These are phyloP conservation scores for Fusarium begoniae DNA, from an alignment of 2,329 filamentous ascomycete species.

Conservation along the genomic window DNA sequence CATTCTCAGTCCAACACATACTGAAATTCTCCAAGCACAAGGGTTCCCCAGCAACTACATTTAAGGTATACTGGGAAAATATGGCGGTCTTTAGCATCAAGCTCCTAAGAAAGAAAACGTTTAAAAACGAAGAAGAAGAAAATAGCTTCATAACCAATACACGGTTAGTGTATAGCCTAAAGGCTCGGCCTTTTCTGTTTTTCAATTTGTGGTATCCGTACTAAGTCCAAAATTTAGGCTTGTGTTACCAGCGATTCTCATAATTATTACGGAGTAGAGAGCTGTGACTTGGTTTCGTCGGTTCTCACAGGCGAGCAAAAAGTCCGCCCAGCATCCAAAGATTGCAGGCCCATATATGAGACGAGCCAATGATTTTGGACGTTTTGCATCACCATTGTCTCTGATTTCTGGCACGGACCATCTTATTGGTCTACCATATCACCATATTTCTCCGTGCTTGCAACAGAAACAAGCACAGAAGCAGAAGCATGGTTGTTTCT, in stretches of 20 bases:
- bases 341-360: conserved; percentile 17
- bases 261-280: background rate
- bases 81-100: background rate
- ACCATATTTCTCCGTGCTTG: conserved; percentile 12
- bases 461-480: background rate
- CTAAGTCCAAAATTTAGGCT: background rate
- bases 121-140: background rate
- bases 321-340: conserved; percentile 17
- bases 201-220: background rate
- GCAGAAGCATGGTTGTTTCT: background rate
- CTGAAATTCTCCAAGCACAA: conserved; percentile 11
- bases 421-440: conserved; percentile 27
- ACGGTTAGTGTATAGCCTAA: background rate
- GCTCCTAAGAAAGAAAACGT: background rate
- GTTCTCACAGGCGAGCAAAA: conserved; percentile 21
- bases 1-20: conserved; percentile 7
- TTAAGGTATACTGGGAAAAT: background rate
- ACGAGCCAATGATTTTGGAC: conserved; percentile 31
- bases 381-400: conserved; percentile 36
- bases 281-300: background rate
- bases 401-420: conserved; percentile 34
- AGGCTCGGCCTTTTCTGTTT: background rate
- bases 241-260: background rate
- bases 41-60: conserved; percentile 3
- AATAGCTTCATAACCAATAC: background rate